These are phyloP conservation scores for Musa troglodytarum DNA, from an alignment of 176 grass and related monocot genomes.

Conservation along the genomic window DNA sequence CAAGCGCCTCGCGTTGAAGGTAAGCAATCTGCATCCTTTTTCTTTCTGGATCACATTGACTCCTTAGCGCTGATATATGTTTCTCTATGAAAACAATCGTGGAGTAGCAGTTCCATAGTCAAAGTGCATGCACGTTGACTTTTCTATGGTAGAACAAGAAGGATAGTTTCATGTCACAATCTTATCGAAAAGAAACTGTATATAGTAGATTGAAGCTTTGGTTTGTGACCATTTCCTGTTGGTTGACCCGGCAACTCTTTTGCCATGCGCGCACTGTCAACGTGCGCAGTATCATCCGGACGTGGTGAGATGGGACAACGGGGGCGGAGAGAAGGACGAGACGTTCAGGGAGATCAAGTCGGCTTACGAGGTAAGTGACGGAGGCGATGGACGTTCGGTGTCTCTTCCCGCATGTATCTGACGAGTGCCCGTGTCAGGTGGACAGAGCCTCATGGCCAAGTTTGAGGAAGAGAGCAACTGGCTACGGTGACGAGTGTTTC, in stretches of 20 bases:
- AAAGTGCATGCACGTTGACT: too few species aligned
- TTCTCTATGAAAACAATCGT: too few species aligned
- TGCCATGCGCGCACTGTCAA: not conserved
- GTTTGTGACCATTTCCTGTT: not conserved
- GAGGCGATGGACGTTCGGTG: not conserved
- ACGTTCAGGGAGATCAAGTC: slow-evolving; percentile 3
- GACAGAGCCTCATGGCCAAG: slow-evolving; percentile 10
- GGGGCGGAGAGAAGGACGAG: not conserved
- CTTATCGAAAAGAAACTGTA: not conserved
- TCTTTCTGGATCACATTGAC: not conserved
- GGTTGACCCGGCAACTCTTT: not conserved
- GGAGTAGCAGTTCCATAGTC: too few species aligned
- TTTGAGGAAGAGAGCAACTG: slow-evolving; percentile 9
- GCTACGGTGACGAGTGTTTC: not conserved
- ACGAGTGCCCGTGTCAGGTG: not conserved
- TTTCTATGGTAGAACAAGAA: not conserved
- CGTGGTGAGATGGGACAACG: not conserved
- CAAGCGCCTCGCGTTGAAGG: slow-evolving; percentile 13
- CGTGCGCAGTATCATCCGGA: slow-evolving; percentile 8
- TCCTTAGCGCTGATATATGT: not conserved
- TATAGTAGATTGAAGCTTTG: not conserved
- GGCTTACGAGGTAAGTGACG: not conserved
- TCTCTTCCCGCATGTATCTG: not conserved
- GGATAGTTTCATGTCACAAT: not conserved
- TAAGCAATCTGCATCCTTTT: not conserved